Percentiles rank a stretch among this genome's conserved stretches.
phyloP scores from a whole-genome alignment of 257 asterid species.

The Thymus mandschuricus region DNA sequence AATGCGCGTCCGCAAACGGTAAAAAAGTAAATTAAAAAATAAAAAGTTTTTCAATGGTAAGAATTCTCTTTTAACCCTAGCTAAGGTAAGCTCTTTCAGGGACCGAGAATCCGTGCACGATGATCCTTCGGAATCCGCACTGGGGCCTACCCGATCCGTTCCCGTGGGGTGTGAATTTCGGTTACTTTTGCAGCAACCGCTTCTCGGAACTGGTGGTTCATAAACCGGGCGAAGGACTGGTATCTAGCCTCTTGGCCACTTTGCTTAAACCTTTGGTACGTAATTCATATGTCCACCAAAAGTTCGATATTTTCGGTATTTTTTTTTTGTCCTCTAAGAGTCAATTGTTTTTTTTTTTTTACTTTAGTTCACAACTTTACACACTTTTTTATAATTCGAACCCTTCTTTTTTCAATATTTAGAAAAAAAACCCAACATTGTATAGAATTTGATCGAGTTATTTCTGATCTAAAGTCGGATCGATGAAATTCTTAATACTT shows the following conservation, averaged over 20 bases:
- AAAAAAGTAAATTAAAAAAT: not conserved
- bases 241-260: constrained; percentile 44
- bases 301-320: too few species aligned
- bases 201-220: constrained; percentile 70
- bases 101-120: constrained; percentile 55
- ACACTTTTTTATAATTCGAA: too few species aligned
- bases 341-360: too few species aligned
- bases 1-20: constrained; percentile 59
- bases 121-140: constrained; percentile 54
- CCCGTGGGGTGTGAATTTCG: constrained; percentile 49
- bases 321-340: too few species aligned
- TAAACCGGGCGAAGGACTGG: constrained; percentile 65
- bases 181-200: constrained; percentile 45
- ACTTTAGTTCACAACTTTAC: too few species aligned
- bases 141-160: constrained; percentile 52
- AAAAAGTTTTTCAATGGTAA: not conserved
- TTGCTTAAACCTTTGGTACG: constrained; percentile 64
- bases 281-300: too few species aligned
- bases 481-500: too few species aligned
- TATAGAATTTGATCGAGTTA: too few species aligned
- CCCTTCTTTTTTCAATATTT: too few species aligned
- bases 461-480: too few species aligned
- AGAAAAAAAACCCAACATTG: too few species aligned
- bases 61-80: too few species aligned
- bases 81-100: constrained; percentile 35